phyloP scores from a whole-genome alignment of 2,329 filamentous ascomycete genomes.

The Aspergillus novofumigatus region DNA sequence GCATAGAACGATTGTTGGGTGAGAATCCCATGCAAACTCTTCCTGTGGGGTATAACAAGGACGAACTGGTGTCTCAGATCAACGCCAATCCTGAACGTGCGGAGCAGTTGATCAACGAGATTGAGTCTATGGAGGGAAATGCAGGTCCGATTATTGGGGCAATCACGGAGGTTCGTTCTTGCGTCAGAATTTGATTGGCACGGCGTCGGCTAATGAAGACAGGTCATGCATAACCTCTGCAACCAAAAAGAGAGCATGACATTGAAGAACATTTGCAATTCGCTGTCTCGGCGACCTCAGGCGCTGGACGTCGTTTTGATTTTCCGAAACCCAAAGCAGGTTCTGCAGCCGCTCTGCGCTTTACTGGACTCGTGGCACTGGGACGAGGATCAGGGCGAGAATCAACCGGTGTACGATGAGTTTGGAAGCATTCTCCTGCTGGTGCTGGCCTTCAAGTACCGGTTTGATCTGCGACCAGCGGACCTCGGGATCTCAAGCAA shows the following conservation, averaged over 20 bases:
- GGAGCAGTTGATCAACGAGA: constrained; percentile 70
- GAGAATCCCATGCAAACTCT: constrained; percentile 78
- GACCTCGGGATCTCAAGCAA: constrained; percentile 50
- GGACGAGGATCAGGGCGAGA: constrained; percentile 61
- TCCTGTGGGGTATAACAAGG: constrained; percentile 71
- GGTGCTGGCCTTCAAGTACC: constrained; percentile 54
- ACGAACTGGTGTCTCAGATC: constrained; percentile 73
- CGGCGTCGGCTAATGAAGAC: constrained; percentile 2
- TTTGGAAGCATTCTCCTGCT: constrained; percentile 60
- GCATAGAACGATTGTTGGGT: constrained; percentile 74
- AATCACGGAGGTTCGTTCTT: constrained; percentile 59
- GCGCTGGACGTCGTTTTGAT: constrained; percentile 57
- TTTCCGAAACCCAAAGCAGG: constrained; percentile 53
- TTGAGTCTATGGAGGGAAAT: constrained; percentile 89
- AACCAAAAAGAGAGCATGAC: constrained; percentile 60
- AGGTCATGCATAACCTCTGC: constrained; percentile 55
- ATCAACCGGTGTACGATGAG: constrained; percentile 63
- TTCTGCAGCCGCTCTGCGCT: constrained; percentile 56
- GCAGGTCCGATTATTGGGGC: constrained; percentile 80
- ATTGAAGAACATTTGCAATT: constrained; percentile 57
- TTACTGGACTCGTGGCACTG: constrained; percentile 61
- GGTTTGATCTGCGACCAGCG: constrained; percentile 50
- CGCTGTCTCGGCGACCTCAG: constrained; percentile 52
- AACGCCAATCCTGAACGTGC: constrained; percentile 70
- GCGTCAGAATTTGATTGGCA: background rate